Evolutionary conservation across 2,329 filamentous ascomycete species (phyloP), one percentile per base, ranked within the genome.

Genomic region (Lizonia empirigonia): DNA sequence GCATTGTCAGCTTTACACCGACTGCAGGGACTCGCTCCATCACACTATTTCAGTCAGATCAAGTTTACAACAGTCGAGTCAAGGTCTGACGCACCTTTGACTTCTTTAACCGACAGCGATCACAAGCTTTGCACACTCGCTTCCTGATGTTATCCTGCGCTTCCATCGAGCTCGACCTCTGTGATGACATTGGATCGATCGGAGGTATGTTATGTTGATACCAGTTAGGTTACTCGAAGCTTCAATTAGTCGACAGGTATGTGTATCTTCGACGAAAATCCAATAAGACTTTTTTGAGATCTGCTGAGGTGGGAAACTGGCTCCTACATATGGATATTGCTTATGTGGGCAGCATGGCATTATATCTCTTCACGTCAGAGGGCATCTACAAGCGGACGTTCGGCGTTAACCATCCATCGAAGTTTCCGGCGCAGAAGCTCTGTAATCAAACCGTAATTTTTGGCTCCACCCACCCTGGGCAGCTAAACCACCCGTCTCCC

Each of bases 81-180:
- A 19, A 29, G n/a, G 37, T 9, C 19, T 27, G 7, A 61, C 71
- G 53, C 74, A 82, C 82, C 77, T 87, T 87, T 67, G 83, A 86
- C 68, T 87, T 87, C 73, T 87, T 87, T 50, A 86, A 62, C 38
- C 84, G 78, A 74, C 84, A 87, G 52, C 84, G 78, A 71, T 87
- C 84, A 70, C 84, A 87, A 19, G 84, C 84, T 73, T 86, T 87
- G 70, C 84, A 85, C 30, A 86, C 84, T 64, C 84, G 77, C 73
- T 87, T 86, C 60, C 84, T 71, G 51, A 78, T 76, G 57, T 77
- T 79, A 55, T 73, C 74, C 63, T 80, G 78, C 16, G 65, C 60
- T 41, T 73, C 71, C 69, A 73, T 74, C 33, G 70, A 73, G 48
- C 64, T 68, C 46, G 68, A 69, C 40, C 69, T 61, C 45, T 72